Evolutionary conservation across 208 protist species (phyloP).

Genomic region (Trypanosoma conorhini): DNA sequence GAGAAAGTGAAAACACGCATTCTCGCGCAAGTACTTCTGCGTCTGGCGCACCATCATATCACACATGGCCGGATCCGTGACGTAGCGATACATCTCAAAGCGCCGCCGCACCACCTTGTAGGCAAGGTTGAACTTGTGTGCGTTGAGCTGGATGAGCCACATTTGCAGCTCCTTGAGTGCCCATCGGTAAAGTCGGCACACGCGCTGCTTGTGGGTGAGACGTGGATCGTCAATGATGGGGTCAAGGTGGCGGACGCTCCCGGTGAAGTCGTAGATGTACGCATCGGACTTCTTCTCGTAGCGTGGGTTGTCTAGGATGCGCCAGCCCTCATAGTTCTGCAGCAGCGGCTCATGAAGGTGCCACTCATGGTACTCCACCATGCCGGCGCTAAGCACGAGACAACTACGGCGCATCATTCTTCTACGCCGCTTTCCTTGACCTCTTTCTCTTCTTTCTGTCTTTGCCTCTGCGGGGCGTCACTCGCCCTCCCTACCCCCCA

Average conservation of each 20-base stretch:
- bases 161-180: conserved; percentile 88
- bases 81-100: conserved; percentile 90
- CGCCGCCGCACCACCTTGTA: conserved; percentile 88
- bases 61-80: conserved; percentile 87
- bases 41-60: conserved; percentile 94
- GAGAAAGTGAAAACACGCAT: conserved; percentile 78
- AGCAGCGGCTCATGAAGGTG: conserved; percentile 89
- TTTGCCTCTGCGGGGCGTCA: not conserved
- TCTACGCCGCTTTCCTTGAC: not conserved
- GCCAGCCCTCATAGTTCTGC: conserved; percentile 93
- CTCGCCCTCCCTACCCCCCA: not conserved
- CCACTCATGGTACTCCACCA: conserved; percentile 93
- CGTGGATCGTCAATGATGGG: conserved; percentile 93
- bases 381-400: conserved; percentile 68
- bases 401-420: conserved; percentile 81
- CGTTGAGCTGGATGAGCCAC: conserved; percentile 86
- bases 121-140: conserved; percentile 89
- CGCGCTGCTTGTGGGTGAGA: conserved; percentile 91
- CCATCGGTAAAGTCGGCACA: conserved; percentile 91
- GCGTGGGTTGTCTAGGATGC: conserved; percentile 90
- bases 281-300: conserved; percentile 80
- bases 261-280: conserved; percentile 81
- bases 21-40: conserved; percentile 91
- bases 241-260: conserved; percentile 85
- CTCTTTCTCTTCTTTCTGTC: not conserved